A percentile compares a stretch with the other conserved stretches of the same genome.
Conservation (phyloP, 139 green algal genomes). For the Dunaliella primolecta region DNA sequence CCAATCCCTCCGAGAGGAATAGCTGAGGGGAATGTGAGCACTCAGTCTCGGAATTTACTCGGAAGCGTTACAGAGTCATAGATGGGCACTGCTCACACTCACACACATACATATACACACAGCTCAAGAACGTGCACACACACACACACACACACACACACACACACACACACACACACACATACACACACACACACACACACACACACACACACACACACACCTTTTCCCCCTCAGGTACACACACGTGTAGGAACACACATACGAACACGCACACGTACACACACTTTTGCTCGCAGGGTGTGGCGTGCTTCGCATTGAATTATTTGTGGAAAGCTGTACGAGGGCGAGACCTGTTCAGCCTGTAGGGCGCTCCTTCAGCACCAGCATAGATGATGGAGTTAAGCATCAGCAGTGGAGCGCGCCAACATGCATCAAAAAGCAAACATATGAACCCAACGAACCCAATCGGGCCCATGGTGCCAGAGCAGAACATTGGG, state of each 20-base stretch:
- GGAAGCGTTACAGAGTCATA: no score
- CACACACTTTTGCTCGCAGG: neutral
- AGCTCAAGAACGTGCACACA: neutral
- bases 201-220: neutral
- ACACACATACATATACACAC: no score
- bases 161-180: neutral
- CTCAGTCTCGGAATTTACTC: no score
- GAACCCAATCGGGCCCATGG: no score
- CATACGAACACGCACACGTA: neutral
- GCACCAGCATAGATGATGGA: no score
- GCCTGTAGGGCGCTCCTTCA: neutral
- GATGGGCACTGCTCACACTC: no score
- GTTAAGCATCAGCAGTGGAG: no score
- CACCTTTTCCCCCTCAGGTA: neutral
- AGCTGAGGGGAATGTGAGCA: no score
- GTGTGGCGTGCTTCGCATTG: neutral
- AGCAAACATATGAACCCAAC: no score
- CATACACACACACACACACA: neutral
- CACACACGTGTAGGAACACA: neutral
- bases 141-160: neutral
- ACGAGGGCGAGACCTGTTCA: neutral
- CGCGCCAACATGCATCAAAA: no score
- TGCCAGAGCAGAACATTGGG: no score
- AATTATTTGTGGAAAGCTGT: neutral
- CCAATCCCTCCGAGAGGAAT: no score